Conservation (phyloP, 495 filamentous ascomycete species). For the Glonium stellatum region DNA sequence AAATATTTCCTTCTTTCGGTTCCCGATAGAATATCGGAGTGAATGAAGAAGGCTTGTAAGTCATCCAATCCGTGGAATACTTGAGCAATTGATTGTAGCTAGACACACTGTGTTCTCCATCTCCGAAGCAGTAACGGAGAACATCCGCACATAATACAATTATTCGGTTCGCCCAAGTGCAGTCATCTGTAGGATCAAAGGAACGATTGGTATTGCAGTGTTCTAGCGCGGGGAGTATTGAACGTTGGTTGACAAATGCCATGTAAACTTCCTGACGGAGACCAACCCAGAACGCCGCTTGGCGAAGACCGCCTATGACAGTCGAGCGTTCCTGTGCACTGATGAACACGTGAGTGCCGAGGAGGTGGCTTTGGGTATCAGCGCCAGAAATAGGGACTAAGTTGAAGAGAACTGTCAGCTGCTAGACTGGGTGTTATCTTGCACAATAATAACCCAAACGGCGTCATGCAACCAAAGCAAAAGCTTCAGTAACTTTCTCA, state of each 20-base stretch:
- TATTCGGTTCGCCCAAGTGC: conserved; percentile 48
- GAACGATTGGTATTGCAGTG: conserved; percentile 40
- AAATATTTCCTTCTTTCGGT: conserved; percentile 27
- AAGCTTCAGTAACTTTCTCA: not conserved
- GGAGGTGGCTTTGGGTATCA: conserved; percentile 43
- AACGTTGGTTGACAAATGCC: conserved; percentile 46
- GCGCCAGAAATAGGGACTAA: conserved; percentile 33
- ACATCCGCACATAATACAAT: conserved; percentile 48
- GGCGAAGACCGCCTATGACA: conserved; percentile 38
- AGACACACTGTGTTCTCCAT: conserved; percentile 11
- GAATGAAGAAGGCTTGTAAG: conserved; percentile 20
- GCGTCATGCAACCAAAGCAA: too few species aligned
- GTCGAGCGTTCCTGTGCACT: conserved; percentile 37
- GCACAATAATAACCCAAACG: too few species aligned
- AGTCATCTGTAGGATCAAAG: conserved; percentile 39
- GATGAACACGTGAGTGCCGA: conserved; percentile 46
- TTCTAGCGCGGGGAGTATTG: conserved; percentile 34
- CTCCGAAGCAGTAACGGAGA: conserved; percentile 46
- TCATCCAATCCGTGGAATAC: conserved; percentile 14
- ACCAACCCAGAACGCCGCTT: conserved; percentile 52
- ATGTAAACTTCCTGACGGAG: conserved; percentile 46
- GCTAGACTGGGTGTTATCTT: not conserved
- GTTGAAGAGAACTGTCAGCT: not conserved
- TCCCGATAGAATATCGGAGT: conserved; percentile 20
- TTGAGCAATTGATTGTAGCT: conserved; percentile 15